phyloP scores from a whole-genome alignment of 495 filamentous ascomycete species.

The Podospora fimiseda region DNA sequence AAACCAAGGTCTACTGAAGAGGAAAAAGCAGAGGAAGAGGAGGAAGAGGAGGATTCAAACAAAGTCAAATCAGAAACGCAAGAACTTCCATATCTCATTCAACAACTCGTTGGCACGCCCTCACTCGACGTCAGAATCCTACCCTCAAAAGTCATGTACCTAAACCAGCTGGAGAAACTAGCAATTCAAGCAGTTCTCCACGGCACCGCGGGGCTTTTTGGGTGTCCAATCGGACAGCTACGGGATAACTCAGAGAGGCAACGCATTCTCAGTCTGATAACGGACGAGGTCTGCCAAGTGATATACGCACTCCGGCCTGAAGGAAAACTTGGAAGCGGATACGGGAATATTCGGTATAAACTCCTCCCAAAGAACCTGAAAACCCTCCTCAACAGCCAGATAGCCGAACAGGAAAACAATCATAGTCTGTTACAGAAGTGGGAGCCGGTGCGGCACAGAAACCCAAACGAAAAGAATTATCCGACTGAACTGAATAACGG shows the following conservation, averaged over 20 bases:
- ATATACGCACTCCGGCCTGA: background rate
- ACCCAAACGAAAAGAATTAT: conserved; percentile 24
- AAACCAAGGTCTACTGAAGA: background rate
- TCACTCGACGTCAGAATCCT: background rate
- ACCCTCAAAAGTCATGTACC: background rate
- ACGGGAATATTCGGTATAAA: background rate
- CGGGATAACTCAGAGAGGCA: background rate
- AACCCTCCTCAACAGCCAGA: background rate
- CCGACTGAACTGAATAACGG: conserved; percentile 66
- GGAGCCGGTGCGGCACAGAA: conserved; percentile 15
- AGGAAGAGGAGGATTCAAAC: background rate
- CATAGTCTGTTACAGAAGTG: background rate
- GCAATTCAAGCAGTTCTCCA: background rate
- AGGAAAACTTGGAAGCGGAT: too few species aligned
- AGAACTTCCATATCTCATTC: background rate
- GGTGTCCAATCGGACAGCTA: background rate
- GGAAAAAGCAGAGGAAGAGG: background rate
- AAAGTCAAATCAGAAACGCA: too few species aligned
- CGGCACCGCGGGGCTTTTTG: background rate
- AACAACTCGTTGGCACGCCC: background rate
- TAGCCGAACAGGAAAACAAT: background rate
- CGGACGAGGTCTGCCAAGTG: background rate
- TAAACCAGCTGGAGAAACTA: background rate
- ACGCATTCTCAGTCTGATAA: background rate
- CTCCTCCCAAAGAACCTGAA: background rate